Evolutionary conservation across 139 green algal species (phyloP).

Genomic region (Protoeuglena noctilucae): DNA sequence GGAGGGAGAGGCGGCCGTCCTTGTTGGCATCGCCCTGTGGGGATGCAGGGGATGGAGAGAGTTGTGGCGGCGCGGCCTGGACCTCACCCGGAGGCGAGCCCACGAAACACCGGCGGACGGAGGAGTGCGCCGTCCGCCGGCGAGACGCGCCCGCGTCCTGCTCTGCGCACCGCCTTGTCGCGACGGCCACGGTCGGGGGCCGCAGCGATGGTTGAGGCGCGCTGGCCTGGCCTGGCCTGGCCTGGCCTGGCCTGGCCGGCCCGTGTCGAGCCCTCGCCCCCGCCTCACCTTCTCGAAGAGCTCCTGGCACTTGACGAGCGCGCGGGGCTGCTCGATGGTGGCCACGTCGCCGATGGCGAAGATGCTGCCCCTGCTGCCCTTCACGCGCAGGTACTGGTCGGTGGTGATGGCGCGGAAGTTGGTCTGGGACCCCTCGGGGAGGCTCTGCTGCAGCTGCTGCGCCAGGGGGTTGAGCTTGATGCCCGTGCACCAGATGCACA

Average conservation of each 20-base stretch:
- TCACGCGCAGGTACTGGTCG: conserved; percentile 62
- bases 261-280: no score
- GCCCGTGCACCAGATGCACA: conserved; percentile 16
- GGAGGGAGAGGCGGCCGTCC: conserved; percentile 33
- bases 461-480: conserved; percentile 79
- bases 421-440: conserved; percentile 46
- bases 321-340: conserved; percentile 53
- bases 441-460: conserved; percentile 48
- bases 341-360: conserved; percentile 70
- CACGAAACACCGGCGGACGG: conserved; percentile 1
- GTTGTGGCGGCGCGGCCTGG: not conserved
- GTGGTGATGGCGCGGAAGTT: conserved; percentile 72
- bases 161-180: conserved; percentile 24
- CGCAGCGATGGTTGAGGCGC: not conserved
- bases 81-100: not conserved
- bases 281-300: conserved; percentile 2
- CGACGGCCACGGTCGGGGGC: conserved; percentile 1
- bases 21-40: conserved; percentile 22
- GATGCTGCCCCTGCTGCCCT: conserved; percentile 59
- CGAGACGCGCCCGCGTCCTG: conserved; percentile 22
- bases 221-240: not conserved
- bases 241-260: no score
- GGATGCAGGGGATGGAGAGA: not conserved
- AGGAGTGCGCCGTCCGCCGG: no score
- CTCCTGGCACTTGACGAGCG: not conserved